These are phyloP conservation scores for Rosa chinensis DNA, from an alignment of 306 rosid genomes.

Conservation along the genomic window DNA sequence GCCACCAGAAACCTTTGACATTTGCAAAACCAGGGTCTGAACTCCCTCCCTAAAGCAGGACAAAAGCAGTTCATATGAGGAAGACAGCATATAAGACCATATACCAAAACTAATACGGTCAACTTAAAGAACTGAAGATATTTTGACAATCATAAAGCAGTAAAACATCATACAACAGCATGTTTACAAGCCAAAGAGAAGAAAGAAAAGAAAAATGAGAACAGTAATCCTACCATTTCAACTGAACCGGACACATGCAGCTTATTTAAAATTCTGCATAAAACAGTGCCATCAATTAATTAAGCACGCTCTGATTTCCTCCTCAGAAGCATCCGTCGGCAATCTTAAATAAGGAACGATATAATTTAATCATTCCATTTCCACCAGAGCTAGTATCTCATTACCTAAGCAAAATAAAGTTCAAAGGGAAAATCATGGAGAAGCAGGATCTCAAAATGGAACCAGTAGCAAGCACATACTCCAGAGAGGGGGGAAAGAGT, in stretches of 20 bases:
- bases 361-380: constrained; percentile 74
- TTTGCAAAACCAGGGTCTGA: constrained; percentile 36
- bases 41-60: constrained; percentile 51
- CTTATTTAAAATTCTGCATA: constrained; percentile 70
- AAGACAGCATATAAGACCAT: constrained; percentile 3
- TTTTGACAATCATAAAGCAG: not conserved
- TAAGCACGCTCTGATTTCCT: constrained; percentile 67
- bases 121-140: not conserved
- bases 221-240: constrained; percentile 44
- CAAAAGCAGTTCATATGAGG: constrained; percentile 11
- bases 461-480: constrained; percentile 11
- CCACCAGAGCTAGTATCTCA: constrained; percentile 52
- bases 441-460: constrained; percentile 17
- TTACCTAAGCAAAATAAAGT: constrained; percentile 47
- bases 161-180: not conserved
- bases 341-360: constrained; percentile 70
- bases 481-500: not conserved
- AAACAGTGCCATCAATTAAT: constrained; percentile 67
- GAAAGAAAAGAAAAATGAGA: constrained; percentile 17
- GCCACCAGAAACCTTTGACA: constrained; percentile 66
- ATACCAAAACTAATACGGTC: constrained; percentile 1
- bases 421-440: constrained; percentile 15
- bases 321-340: constrained; percentile 70
- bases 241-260: constrained; percentile 70
- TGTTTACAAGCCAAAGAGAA: not conserved